phyloP scores from a whole-genome alignment of 768 basidiomycete genomes.

The Dioszegia hungarica region DNA sequence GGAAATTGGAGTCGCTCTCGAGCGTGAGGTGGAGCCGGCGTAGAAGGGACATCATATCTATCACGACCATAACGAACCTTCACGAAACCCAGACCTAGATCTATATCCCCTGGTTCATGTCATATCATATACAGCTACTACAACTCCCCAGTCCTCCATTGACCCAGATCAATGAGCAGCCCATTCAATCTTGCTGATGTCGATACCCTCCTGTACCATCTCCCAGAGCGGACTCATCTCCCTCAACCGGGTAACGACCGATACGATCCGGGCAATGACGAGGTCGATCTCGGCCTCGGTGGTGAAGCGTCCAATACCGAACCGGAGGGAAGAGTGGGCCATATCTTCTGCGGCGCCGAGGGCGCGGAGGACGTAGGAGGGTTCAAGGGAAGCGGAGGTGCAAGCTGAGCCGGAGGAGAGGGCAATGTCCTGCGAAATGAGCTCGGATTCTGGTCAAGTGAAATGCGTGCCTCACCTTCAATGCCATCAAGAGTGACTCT shows the following conservation, averaged over 20 bases:
- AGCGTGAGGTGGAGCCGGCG: slow-evolving; percentile 38
- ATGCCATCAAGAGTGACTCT: slow-evolving; percentile 92
- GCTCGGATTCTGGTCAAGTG: background rate
- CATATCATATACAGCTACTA: slow-evolving; percentile 1
- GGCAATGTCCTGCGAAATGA: slow-evolving; percentile 70
- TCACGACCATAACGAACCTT: background rate
- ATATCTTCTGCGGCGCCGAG: slow-evolving; percentile 98
- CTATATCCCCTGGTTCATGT: too few relatives aligned
- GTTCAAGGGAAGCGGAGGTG: slow-evolving; percentile 95
- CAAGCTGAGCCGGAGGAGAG: slow-evolving; percentile 97
- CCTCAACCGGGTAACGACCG: slow-evolving; percentile 77
- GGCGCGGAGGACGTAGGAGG: slow-evolving; percentile 94
- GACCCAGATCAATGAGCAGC: slow-evolving; percentile 5
- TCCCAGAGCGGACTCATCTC: slow-evolving; percentile 99
- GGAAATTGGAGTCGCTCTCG: slow-evolving; percentile 36
- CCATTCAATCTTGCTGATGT: slow-evolving; percentile 93
- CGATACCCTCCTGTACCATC: slow-evolving; percentile 99
- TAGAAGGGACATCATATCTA: background rate
- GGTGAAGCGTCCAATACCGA: slow-evolving; percentile 96
- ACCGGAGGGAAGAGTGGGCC: slow-evolving; percentile 96
- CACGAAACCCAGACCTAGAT: too few relatives aligned
- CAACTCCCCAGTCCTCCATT: background rate
- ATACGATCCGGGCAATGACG: slow-evolving; percentile 79
- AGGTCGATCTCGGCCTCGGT: slow-evolving; percentile 96
- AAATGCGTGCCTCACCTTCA: slow-evolving; percentile 70